phyloP scores from a whole-genome alignment of 805 yeast species.

The Ogataea parapolymorpha region DNA sequence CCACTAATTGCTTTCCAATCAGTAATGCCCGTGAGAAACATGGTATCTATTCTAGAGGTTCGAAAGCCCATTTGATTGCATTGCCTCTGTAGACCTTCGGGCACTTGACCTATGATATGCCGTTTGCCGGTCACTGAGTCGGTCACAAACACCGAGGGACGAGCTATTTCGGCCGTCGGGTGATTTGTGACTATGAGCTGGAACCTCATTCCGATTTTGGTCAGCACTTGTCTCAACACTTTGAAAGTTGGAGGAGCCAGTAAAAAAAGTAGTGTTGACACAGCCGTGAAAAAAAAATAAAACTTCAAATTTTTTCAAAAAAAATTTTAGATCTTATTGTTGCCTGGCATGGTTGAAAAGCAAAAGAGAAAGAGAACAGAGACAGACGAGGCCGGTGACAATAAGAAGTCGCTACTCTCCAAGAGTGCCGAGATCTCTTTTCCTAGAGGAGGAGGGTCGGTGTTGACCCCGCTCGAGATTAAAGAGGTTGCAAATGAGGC shows the following conservation, averaged over 20 bases:
- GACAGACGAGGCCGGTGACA: constrained; percentile 19
- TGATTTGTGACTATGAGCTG: constrained; percentile 52
- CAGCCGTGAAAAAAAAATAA: constrained; percentile 9
- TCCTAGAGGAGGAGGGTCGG: constrained; percentile 95
- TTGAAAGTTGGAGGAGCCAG: constrained; percentile 3
- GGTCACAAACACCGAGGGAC: constrained; percentile 52
- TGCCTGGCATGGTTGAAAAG: constrained; percentile 15
- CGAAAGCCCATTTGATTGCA: constrained; percentile 58
- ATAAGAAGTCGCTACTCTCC: constrained; percentile 27
- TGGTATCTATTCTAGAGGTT: constrained; percentile 54
- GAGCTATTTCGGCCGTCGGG: constrained; percentile 57
- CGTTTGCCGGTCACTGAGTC: constrained; percentile 49
- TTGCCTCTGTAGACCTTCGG: constrained; percentile 84
- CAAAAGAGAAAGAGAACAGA: constrained; percentile 45
- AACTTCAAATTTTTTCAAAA: constrained; percentile 8
- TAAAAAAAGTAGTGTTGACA: background rate
- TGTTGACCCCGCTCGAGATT: constrained; percentile 82
- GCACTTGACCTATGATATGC: constrained; percentile 72
- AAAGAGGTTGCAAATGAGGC: constrained; percentile 93
- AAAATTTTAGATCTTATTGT: constrained; percentile 13
- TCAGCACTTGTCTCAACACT: constrained; percentile 4
- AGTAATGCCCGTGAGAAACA: constrained; percentile 77
- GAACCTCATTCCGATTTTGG: constrained; percentile 36
- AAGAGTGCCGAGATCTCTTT: constrained; percentile 54
- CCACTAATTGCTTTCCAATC: constrained; percentile 87